These are phyloP conservation scores for Adansonia digitata DNA, from an alignment of 345 rosid species.

Conservation along the genomic window DNA sequence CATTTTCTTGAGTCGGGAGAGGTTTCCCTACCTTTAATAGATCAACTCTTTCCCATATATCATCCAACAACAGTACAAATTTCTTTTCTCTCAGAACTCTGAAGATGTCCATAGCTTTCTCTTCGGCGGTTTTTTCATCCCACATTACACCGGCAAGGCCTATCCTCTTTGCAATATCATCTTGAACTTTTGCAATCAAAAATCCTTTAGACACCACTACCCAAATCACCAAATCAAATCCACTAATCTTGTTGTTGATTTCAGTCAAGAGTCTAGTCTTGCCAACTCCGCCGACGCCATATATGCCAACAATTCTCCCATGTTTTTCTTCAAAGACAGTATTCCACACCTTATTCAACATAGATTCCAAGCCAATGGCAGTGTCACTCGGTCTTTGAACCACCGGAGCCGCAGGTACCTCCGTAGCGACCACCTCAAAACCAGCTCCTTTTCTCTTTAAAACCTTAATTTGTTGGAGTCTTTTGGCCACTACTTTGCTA, in stretches of 20 bases:
- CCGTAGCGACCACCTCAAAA: background rate
- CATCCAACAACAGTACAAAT: slow-evolving; percentile 12
- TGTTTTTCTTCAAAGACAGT: background rate
- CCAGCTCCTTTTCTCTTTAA: background rate
- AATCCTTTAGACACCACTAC: background rate
- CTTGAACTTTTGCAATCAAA: background rate
- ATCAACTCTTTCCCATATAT: slow-evolving; percentile 15
- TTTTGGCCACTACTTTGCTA: background rate
- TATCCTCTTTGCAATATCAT: background rate
- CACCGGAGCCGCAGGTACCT: background rate
- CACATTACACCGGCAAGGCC: background rate
- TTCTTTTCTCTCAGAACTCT: background rate
- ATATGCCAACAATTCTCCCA: background rate
- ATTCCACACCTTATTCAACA: background rate
- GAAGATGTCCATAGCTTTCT: slow-evolving; percentile 4
- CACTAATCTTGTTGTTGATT: slow-evolving; percentile 3
- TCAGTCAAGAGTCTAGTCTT: background rate
- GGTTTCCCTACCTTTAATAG: background rate
- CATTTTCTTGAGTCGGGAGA: background rate
- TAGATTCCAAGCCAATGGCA: background rate
- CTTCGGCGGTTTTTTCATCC: background rate
- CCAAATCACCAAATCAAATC: slow-evolving; percentile 2
- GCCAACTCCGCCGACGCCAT: slow-evolving; percentile 10
- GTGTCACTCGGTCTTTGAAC: background rate
- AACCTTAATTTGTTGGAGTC: background rate